phyloP scores from a whole-genome alignment of 164 flowering plant species.

The Magnolia changhungtana region DNA sequence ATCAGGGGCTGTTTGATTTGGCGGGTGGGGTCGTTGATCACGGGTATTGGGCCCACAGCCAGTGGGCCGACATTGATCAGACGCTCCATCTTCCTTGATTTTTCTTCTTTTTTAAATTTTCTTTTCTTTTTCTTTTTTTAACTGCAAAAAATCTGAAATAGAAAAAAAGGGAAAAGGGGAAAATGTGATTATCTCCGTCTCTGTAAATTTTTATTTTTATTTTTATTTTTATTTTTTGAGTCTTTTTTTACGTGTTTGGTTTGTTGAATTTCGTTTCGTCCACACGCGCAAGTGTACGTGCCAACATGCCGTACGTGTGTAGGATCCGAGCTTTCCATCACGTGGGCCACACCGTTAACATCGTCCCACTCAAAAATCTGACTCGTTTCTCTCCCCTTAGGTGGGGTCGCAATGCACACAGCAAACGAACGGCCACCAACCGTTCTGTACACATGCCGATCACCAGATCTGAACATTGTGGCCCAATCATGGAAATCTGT shows the following conservation, averaged over 20 bases:
- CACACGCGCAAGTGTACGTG: too few relatives aligned
- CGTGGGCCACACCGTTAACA: too few relatives aligned
- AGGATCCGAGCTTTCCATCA: too few relatives aligned
- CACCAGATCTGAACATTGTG: too few relatives aligned
- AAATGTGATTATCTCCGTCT: not conserved
- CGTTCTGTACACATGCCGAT: too few relatives aligned
- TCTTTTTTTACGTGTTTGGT: not conserved
- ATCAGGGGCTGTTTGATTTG: constrained; percentile 54
- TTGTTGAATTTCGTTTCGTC: not conserved
- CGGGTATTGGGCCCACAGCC: constrained; percentile 55
- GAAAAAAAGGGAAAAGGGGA: not conserved
- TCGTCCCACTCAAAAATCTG: too few relatives aligned
- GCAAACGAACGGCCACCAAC: too few relatives aligned
- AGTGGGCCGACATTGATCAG: constrained; percentile 53
- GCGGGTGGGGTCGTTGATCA: constrained; percentile 57
- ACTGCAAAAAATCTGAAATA: constrained; percentile 5
- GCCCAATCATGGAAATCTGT: too few relatives aligned
- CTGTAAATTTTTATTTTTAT: constrained; percentile 17
- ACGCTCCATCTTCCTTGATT: constrained; percentile 40
- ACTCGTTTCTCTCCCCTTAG: too few relatives aligned
- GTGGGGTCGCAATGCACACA: too few relatives aligned
- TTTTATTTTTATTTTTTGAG: not conserved
- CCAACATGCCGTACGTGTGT: too few relatives aligned
- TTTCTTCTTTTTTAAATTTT: not conserved
- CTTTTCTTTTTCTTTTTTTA: not conserved